Evolutionary conservation across 257 asterid genomes (phyloP), one percentile per base, ranked within the genome.

Genomic region (Eucommia ulmoides): DNA sequence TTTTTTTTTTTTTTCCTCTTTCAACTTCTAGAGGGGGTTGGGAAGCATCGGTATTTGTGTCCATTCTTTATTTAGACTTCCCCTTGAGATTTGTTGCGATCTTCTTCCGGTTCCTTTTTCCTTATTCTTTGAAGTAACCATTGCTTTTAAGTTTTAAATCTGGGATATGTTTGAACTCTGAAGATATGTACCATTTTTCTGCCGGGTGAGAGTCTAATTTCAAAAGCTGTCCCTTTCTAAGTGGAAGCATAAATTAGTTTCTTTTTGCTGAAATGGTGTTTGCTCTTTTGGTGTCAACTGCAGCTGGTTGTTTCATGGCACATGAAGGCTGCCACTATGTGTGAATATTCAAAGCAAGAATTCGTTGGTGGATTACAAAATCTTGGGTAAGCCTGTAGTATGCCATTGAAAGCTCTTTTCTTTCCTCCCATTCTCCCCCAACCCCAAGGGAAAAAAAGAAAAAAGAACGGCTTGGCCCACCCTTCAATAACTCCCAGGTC

Each of bases 311-410:
- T 73, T 44, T 73, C 84, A 45, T 77, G 78, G 81, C 97, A 88
- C 68, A 88, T 88, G 95, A 83, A 81, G 70, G 97, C 97, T 67
- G 95, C 95, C 41, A 88, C 97, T 17, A 88, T 88, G 97, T 88
- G 97, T 69, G 97, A 88, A 75, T 88, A 83, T 70, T 79, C 97
- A 19, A 84, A 88, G 75, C 94, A 79, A 68, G 97, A 88, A 59
- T 74, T 88, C 56, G 65, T 84, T 64, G 70, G 89, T 54, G 97
- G 97, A 66, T 67, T 88, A 46, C 94, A 83, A 73, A 70, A 96
- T 17, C 86, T 91, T 38, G 99, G 99, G 99, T 91, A 59, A 60
- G 86, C 67, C 49, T 62, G 44, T 26, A 35, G 50, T 48, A 35
- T 63, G 22, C 15, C 44, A 24, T 41, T 26, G 44, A 19, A 4